Evolutionary conservation across 352 stramenopile genomes (phyloP).

Genomic region (Phytophthora palmivora): DNA sequence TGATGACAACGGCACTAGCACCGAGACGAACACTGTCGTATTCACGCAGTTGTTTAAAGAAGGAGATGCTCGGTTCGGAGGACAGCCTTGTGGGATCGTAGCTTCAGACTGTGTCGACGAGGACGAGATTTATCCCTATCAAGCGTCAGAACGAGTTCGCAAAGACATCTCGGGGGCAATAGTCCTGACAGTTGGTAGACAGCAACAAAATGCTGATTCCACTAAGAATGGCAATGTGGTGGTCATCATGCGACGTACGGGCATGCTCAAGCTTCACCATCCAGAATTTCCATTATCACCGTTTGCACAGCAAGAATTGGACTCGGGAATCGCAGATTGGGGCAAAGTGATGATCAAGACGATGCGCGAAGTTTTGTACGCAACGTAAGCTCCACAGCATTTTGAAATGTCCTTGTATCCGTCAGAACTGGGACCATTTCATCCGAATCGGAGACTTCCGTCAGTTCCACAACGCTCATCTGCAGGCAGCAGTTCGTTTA

Average conservation of each 20-base stretch:
- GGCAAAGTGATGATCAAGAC: slow-evolving; percentile 39
- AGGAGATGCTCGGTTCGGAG: slow-evolving; percentile 7
- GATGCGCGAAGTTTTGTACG: slow-evolving; percentile 31
- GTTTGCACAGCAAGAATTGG: slow-evolving; percentile 18
- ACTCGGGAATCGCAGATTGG: slow-evolving; percentile 28
- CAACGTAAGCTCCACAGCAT: neutral
- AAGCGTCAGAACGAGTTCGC: slow-evolving; percentile 21
- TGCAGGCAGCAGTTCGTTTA: no score
- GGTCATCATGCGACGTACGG: slow-evolving; percentile 25
- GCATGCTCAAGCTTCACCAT: slow-evolving; percentile 24
- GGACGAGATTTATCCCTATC: slow-evolving; percentile 38
- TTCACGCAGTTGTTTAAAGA: slow-evolving; percentile 34
- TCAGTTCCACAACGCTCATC: no score
- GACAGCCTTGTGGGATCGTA: slow-evolving; percentile 34
- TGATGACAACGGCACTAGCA: slow-evolving; percentile 19
- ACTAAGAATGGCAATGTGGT: slow-evolving; percentile 9
- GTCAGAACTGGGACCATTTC: no score
- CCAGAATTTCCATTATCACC: slow-evolving; percentile 23
- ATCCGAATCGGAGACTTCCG: no score
- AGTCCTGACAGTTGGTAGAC: slow-evolving; percentile 25
- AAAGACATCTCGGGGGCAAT: slow-evolving; percentile 44
- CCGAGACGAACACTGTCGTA: slow-evolving; percentile 33
- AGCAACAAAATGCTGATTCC: neutral
- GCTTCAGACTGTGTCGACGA: slow-evolving; percentile 40
- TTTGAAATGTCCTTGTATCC: no score